Conservation (phyloP, 257 asterid genomes). For the Leonotis leonurus region DNA sequence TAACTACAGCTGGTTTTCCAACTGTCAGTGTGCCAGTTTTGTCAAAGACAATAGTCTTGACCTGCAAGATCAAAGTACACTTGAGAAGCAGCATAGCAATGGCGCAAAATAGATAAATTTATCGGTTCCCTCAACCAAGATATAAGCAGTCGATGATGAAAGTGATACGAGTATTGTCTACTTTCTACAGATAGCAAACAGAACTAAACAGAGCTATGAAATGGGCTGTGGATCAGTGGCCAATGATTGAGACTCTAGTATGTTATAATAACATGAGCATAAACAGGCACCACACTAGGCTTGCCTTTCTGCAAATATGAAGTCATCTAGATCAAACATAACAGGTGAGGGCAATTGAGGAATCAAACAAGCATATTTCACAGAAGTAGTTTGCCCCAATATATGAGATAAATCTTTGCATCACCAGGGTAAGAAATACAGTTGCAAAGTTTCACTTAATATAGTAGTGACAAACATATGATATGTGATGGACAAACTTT, state of each 20-base stretch:
- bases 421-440: not conserved
- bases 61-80: slow-evolving; percentile 38
- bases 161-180: not conserved
- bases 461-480: not conserved
- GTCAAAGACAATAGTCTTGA: slow-evolving; percentile 76
- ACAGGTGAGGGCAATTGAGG: not conserved
- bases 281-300: not conserved
- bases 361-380: not conserved
- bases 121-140: not conserved
- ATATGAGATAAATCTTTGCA: not conserved
- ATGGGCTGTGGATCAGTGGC: not conserved
- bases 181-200: not conserved
- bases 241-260: not conserved
- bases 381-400: not conserved
- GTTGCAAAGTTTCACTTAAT: not conserved
- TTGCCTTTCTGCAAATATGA: not conserved
- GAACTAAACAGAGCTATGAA: not conserved
- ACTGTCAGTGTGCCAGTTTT: slow-evolving; percentile 87
- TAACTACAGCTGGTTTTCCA: slow-evolving; percentile 91
- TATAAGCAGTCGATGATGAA: not conserved
- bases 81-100: not conserved
- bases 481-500: not conserved
- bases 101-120: not conserved
- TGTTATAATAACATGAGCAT: not conserved
- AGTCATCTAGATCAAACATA: not conserved